Conservation (phyloP, 2,329 filamentous ascomycete species). For the Saccharata proteae region DNA sequence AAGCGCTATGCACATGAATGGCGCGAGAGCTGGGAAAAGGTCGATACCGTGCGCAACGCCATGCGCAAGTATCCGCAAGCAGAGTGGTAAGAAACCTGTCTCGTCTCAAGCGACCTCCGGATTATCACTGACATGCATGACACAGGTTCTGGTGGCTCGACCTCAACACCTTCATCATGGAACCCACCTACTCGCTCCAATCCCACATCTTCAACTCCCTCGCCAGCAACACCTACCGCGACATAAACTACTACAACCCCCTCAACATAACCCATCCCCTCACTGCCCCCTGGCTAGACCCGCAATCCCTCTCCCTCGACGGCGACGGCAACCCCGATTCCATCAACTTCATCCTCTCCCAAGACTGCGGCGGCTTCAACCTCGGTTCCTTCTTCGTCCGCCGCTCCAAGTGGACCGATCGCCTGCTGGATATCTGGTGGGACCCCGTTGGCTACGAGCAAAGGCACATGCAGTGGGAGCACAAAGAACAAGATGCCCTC, state of each 20-base stretch:
- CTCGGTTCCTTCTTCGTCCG: slow-evolving; percentile 89
- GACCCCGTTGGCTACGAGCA: slow-evolving; percentile 96
- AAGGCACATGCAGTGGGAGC: slow-evolving; percentile 97
- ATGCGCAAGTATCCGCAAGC: slow-evolving; percentile 91
- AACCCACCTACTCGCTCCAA: slow-evolving; percentile 81
- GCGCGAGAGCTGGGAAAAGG: slow-evolving; percentile 99
- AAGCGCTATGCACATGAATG: slow-evolving; percentile 98
- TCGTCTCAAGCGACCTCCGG: too few relatives aligned
- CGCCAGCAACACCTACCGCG: slow-evolving; percentile 65
- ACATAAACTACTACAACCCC: slow-evolving; percentile 94
- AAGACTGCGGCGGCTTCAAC: slow-evolving; percentile 95
- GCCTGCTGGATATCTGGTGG: slow-evolving; percentile 94
- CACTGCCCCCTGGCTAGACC: slow-evolving; percentile 62
- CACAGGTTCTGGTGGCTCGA: slow-evolving; percentile 99
- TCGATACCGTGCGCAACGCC: slow-evolving; percentile 78
- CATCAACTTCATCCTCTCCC: slow-evolving; percentile 77
- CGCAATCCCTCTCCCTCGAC: slow-evolving; percentile 54
- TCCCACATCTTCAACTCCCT: slow-evolving; percentile 80
- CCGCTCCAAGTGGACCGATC: slow-evolving; percentile 78
- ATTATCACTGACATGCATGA: neutral
- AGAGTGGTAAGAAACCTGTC: slow-evolving; percentile 61
- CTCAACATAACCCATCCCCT: slow-evolving; percentile 84
- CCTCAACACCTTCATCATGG: slow-evolving; percentile 96
- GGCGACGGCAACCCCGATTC: slow-evolving; percentile 70
- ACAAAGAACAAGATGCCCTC: slow-evolving; percentile 94